Conservation (phyloP, 768 basidiomycete genomes). For the Boletus barrowsii region DNA sequence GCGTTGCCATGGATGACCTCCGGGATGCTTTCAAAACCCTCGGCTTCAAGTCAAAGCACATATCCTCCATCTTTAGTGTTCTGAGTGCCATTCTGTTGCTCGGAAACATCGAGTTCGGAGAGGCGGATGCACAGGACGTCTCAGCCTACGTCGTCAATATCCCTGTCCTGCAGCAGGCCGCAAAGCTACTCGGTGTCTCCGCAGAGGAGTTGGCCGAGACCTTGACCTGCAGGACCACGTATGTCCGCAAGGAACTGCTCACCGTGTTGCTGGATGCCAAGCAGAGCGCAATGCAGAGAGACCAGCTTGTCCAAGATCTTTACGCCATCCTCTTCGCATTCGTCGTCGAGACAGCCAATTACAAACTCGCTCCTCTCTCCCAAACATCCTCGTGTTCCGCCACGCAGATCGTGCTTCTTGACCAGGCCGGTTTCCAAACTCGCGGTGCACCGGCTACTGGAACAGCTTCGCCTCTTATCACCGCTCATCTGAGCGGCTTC, state of each 20-base stretch:
- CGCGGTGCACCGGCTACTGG: slow-evolving; percentile 42
- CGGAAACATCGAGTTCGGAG: slow-evolving; percentile 56
- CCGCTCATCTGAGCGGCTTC: slow-evolving; percentile 54
- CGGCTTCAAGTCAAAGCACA: slow-evolving; percentile 61
- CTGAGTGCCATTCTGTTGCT: slow-evolving; percentile 54
- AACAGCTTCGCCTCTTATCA: slow-evolving; percentile 48
- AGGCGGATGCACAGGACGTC: slow-evolving; percentile 52
- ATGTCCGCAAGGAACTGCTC: slow-evolving; percentile 57
- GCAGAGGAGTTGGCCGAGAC: slow-evolving; percentile 52
- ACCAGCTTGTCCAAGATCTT: slow-evolving; percentile 53
- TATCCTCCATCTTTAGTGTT: slow-evolving; percentile 51
- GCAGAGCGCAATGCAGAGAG: slow-evolving; percentile 52
- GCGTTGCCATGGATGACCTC: slow-evolving; percentile 54
- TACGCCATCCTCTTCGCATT: slow-evolving; percentile 64
- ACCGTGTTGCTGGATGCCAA: slow-evolving; percentile 51
- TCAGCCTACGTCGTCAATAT: slow-evolving; percentile 49
- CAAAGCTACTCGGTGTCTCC: slow-evolving; percentile 49
- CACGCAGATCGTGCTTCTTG: slow-evolving; percentile 52
- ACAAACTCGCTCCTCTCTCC: slow-evolving; percentile 47
- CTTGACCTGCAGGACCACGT: slow-evolving; percentile 55
- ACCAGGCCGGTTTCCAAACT: slow-evolving; percentile 56
- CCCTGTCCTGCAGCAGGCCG: slow-evolving; percentile 46
- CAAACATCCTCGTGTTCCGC: slow-evolving; percentile 37
- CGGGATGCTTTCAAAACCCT: slow-evolving; percentile 53
- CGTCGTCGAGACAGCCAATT: slow-evolving; percentile 62